Percentiles rank a stretch among this genome's conserved stretches.
Conservation (phyloP, 2,329 filamentous ascomycete genomes). For the Trichoderma sp. region DNA sequence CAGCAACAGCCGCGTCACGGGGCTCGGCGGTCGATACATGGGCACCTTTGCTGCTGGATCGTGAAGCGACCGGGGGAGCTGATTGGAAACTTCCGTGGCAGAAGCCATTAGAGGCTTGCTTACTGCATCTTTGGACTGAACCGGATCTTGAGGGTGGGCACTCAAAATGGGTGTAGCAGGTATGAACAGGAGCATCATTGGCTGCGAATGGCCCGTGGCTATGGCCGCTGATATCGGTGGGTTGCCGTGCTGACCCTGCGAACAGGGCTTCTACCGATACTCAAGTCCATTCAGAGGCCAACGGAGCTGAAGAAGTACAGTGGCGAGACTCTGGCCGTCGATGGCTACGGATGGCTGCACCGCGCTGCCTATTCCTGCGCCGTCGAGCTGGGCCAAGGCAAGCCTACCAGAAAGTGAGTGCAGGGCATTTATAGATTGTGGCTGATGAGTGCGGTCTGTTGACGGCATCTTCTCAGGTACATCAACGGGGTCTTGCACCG, state of each 20-base stretch:
- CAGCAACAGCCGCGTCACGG: slow-evolving; percentile 22
- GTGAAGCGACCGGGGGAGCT: background rate
- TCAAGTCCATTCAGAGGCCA: slow-evolving; percentile 95
- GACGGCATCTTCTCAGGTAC: slow-evolving; percentile 58
- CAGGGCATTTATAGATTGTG: too few species aligned
- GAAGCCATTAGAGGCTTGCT: background rate
- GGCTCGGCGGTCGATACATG: background rate
- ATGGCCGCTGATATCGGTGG: background rate
- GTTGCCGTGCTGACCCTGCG: slow-evolving; percentile 31
- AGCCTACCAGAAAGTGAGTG: slow-evolving; percentile 64
- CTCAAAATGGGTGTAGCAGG: slow-evolving; percentile 45
- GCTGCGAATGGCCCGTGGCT: background rate
- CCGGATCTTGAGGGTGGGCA: background rate
- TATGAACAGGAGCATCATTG: slow-evolving; percentile 29
- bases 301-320: slow-evolving; percentile 82
- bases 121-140: background rate
- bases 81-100: background rate
- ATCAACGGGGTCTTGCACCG: slow-evolving; percentile 88
- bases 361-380: slow-evolving; percentile 89
- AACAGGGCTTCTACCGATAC: slow-evolving; percentile 79
- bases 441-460: slow-evolving; percentile 8
- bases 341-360: slow-evolving; percentile 98
- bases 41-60: background rate
- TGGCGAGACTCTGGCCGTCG: slow-evolving; percentile 89
- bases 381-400: slow-evolving; percentile 84